phyloP scores from a whole-genome alignment of 1,139 yeast species.

The Hansenula anomala region DNA sequence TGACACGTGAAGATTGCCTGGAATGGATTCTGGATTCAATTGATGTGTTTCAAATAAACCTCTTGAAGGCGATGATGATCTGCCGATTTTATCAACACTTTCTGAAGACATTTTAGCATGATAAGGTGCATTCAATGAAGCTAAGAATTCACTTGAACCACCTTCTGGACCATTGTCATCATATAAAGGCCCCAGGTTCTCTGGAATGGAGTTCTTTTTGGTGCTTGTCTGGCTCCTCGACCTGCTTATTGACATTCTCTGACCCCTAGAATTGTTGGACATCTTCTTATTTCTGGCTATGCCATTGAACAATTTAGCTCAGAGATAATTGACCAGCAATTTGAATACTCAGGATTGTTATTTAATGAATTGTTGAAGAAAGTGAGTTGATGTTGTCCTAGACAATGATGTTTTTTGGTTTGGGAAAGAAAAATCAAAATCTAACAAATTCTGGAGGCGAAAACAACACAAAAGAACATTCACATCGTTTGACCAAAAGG shows the following conservation, averaged over 20 bases:
- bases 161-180: not conserved
- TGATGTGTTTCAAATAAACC: slow-evolving; percentile 4
- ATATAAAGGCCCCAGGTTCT: not conserved
- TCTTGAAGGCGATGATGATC: slow-evolving; percentile 1
- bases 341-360: too few relatives aligned
- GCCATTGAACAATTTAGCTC: too few relatives aligned
- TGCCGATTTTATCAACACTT: slow-evolving; percentile 5
- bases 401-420: too few relatives aligned
- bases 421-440: too few relatives aligned
- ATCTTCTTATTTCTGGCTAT: not conserved
- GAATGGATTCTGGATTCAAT: slow-evolving; percentile 21
- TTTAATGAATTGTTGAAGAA: too few relatives aligned
- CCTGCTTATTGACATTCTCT: slow-evolving; percentile 7
- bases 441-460: too few relatives aligned
- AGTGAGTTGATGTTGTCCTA: too few relatives aligned
- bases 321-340: too few relatives aligned
- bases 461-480: too few relatives aligned
- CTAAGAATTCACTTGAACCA: not conserved
- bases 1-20: slow-evolving; percentile 32
- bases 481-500: too few relatives aligned
- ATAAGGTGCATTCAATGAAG: slow-evolving; percentile 11
- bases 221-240: slow-evolving; percentile 11
- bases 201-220: slow-evolving; percentile 1
- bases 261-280: not conserved
- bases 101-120: slow-evolving; percentile 14